Evolutionary conservation across 1,139 yeast genomes (phyloP).

Genomic region (Taphrina communis): DNA sequence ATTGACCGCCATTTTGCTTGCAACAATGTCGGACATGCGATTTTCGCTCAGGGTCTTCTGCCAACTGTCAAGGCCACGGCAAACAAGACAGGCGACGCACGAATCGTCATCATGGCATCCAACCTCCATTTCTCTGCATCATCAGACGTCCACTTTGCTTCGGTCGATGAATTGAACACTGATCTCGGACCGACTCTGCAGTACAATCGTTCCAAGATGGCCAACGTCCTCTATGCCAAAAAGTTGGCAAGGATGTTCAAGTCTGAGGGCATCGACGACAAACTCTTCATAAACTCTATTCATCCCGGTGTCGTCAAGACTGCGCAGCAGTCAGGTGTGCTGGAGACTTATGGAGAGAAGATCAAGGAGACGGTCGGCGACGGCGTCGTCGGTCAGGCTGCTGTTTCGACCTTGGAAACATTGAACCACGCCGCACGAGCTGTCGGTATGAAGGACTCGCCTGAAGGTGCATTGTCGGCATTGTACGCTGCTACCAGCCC

Average conservation of each 20-base stretch:
- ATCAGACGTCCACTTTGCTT: constrained; percentile 24
- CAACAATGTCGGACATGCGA: constrained; percentile 38
- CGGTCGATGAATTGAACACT: constrained; percentile 28
- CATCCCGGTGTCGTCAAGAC: constrained; percentile 42
- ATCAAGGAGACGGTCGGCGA: constrained; percentile 26
- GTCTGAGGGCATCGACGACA: constrained; percentile 16
- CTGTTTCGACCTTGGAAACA: constrained; percentile 11
- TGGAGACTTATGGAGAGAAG: constrained; percentile 34
- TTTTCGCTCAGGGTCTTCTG: constrained; percentile 26
- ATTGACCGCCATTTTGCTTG: constrained; percentile 38
- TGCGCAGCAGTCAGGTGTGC: constrained; percentile 39
- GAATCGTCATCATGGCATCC: constrained; percentile 38
- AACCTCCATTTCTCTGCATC: constrained; percentile 34
- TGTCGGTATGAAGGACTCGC: constrained; percentile 33
- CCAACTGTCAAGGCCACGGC: constrained; percentile 27
- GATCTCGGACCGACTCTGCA: constrained; percentile 39
- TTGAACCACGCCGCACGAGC: constrained; percentile 31
- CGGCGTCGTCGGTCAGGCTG: constrained; percentile 21
- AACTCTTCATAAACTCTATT: constrained; percentile 22
- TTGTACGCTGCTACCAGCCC: constrained; percentile 37
- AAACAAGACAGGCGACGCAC: constrained; percentile 32
- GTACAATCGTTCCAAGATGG: constrained; percentile 40
- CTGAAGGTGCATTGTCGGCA: constrained; percentile 29
- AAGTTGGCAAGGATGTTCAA: constrained; percentile 29
- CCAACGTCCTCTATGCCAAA: constrained; percentile 33